Conservation (phyloP, 2,329 filamentous ascomycete species). For the Teratosphaeria destructans region DNA sequence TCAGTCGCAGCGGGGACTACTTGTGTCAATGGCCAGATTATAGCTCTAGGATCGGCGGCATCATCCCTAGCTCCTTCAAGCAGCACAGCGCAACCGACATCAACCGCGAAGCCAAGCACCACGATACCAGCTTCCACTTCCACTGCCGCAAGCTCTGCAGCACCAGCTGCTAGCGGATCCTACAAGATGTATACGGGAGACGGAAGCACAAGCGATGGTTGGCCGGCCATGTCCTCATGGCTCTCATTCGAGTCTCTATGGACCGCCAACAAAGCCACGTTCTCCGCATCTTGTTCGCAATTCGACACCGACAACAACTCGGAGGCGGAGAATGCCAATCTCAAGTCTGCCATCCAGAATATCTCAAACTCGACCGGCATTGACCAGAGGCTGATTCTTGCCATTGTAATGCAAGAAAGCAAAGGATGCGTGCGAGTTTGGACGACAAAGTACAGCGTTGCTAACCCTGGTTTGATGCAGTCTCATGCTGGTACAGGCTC, state of each 20-base stretch:
- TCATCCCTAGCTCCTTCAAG: neutral
- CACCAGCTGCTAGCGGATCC: conserved; percentile 2
- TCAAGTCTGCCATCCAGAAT: conserved; percentile 28
- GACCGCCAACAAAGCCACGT: conserved; percentile 22
- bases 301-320: conserved; percentile 27
- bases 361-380: conserved; percentile 23
- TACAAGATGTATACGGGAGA: conserved; percentile 14
- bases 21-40: neutral
- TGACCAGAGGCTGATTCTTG: conserved; percentile 32
- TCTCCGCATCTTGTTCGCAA: conserved; percentile 28
- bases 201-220: conserved; percentile 17
- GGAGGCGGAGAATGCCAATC: conserved; percentile 27
- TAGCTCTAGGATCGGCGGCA: neutral
- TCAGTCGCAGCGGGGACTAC: neutral
- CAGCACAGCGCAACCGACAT: neutral
- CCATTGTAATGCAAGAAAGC: conserved; percentile 37
- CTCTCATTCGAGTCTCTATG: conserved; percentile 26
- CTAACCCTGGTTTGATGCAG: conserved; percentile 38
- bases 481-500: conserved; percentile 29
- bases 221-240: conserved; percentile 28
- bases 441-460: conserved; percentile 30
- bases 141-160: conserved; percentile 3
- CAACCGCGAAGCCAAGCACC: neutral
- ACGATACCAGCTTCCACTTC: neutral
- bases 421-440: conserved; percentile 37